Evolutionary conservation across 768 basidiomycete species (phyloP).

Genomic region (Russula dissimulans): DNA sequence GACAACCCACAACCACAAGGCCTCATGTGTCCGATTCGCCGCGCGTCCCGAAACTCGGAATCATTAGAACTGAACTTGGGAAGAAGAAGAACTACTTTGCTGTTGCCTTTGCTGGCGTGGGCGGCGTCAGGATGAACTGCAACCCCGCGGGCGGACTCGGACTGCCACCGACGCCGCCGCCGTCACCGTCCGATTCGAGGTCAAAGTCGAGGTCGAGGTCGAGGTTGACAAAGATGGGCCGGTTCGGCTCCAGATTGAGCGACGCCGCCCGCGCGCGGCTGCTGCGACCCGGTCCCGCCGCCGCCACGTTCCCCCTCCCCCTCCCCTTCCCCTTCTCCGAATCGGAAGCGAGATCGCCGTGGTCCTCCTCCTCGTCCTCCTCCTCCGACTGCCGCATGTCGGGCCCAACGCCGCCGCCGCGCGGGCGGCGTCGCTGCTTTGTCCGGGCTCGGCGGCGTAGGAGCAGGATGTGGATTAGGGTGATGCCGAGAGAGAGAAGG

Average conservation of each 20-base stretch:
- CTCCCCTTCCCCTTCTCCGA: background rate
- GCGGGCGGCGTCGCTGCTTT: background rate
- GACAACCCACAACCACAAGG: too few relatives aligned
- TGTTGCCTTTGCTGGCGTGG: constrained; percentile 3
- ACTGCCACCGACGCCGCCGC: too few relatives aligned
- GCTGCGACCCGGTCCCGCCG: background rate
- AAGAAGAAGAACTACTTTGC: too few relatives aligned
- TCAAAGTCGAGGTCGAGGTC: background rate
- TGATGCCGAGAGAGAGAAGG: background rate
- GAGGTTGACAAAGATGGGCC: constrained; percentile 14
- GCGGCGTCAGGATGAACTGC: constrained; percentile 16
- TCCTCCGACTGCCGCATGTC: background rate
- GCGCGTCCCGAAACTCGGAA: too few relatives aligned
- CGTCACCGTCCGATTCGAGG: background rate
- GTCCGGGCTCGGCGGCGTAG: background rate
- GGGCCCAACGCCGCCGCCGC: background rate
- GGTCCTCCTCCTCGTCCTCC: background rate
- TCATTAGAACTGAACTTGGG: too few relatives aligned
- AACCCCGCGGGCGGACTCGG: background rate
- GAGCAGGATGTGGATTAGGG: constrained; percentile 1
- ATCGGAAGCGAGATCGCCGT: too few relatives aligned
- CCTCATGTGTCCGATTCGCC: too few relatives aligned
- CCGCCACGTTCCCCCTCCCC: background rate
- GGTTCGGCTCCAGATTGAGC: constrained; percentile 13
- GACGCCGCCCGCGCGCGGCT: background rate